Evolutionary conservation across 2,329 filamentous ascomycete genomes (phyloP).

Genomic region (Pseudogymnoascus sp.): DNA sequence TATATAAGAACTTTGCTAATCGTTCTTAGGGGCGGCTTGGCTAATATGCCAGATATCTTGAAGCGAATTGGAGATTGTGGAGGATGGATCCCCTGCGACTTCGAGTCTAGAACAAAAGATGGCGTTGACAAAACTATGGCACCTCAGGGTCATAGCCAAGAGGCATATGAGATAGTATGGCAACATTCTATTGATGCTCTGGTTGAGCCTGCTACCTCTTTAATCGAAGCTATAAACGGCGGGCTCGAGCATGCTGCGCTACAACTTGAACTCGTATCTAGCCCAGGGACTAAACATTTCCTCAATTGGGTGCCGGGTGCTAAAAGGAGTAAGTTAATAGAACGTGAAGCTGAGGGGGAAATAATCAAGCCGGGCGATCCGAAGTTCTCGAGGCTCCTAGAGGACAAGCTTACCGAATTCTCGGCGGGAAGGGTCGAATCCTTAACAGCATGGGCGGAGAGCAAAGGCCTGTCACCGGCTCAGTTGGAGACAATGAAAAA

Average conservation of each 20-base stretch:
- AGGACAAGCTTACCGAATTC: background rate
- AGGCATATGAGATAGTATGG: conserved; percentile 9
- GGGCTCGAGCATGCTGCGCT: conserved; percentile 1
- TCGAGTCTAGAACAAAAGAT: conserved; percentile 1
- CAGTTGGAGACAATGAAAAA: conserved; percentile 6
- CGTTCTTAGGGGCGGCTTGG: background rate
- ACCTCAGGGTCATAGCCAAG: background rate
- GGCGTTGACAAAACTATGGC: background rate
- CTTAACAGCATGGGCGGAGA: conserved; percentile 5
- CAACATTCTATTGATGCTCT: conserved; percentile 3
- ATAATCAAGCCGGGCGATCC: background rate
- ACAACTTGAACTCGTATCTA: conserved; percentile 6
- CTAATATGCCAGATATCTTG: conserved; percentile 8
- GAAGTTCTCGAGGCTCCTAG: background rate
- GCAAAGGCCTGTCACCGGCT: background rate
- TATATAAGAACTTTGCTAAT: background rate
- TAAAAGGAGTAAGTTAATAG: background rate
- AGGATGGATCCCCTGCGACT: conserved; percentile 7
- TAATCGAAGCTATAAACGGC: conserved; percentile 7
- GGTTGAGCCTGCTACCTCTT: conserved; percentile 9
- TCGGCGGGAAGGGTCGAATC: conserved; percentile 1
- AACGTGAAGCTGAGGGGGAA: background rate
- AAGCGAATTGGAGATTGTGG: conserved; percentile 1
- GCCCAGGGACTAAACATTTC: background rate
- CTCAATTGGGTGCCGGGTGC: conserved; percentile 6